Evolutionary conservation across 164 flowering plant genomes (phyloP), one percentile per base, ranked within the genome.

Genomic region (Hamamelis virginiana): DNA sequence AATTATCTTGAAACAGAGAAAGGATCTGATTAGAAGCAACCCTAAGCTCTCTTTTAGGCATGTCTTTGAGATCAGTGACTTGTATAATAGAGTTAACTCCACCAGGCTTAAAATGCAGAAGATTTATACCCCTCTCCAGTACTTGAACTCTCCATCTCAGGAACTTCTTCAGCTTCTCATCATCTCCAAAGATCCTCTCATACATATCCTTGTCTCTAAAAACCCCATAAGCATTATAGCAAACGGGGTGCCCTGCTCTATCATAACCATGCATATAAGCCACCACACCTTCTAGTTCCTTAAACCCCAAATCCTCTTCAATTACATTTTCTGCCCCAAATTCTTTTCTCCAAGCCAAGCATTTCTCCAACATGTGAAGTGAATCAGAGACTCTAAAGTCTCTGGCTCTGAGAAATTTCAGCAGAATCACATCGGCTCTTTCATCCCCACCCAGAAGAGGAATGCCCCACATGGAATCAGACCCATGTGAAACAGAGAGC

Each of bases 71-170:
- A 77, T 96, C 99, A 43, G 94, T 94, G 11, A 95, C 90, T 67
- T 96, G 99, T 13, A 96, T 86, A 23, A 96, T 79, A 10, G 98
- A 87, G 61, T 91, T 96, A 28, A 96, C 78, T 0, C 97, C 97
- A 60, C 95, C 96, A 46, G 99, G 97, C 72, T 88, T 90, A 61
- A 96, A 91, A 77, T 93, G 86, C 70, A 96, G 73, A 9, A 86
- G 70, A 11, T 80, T 79, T 10, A 96, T 81, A 0, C 99, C 96
- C 68, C 88, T 87, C 70, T 96, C 99, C 1, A 96, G 80, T 18
- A 96, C 94, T 52, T 96, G 99, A 77, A 96, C 95, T 52, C 99
- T 91, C 99, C 99, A 96, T 59, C 91, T 86, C 47, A 96, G 69
- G 61, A 96, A 96, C 77, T 70, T 89, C 76, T 84, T 76, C 59